Evolutionary conservation across 495 filamentous ascomycete species (phyloP), one percentile per base, ranked within the genome.

Genomic region (Usnea hakonensis): DNA sequence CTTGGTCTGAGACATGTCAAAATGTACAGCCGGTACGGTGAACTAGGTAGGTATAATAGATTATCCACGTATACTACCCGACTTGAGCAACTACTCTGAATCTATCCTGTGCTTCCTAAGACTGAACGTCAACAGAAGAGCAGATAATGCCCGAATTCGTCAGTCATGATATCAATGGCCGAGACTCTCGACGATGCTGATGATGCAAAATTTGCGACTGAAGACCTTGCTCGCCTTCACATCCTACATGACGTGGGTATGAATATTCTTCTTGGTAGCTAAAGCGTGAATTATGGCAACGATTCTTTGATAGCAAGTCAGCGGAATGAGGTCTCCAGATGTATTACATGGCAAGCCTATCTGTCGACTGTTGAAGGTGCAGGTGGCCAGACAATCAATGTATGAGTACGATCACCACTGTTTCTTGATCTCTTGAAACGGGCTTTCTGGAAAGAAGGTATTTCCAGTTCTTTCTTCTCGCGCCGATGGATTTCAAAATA

Each of bases 151-250:
- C 30, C 11, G 56, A 58, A 17, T 58, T 43, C 40, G 16, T 58
- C 35, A 10, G 9, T 36, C 38, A 5, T 58, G 30, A 46, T 28
- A 14, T 58, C 26, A 58, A 43, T 43, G 9, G 36, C 30, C 43
- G 21, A 58, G 16, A 58, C 56, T 54, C 23, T 62, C 33, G 14
- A 61, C 32, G 36, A 52, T 23, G 19, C 44, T 61, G 23, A 33
- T 61, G 40, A 19, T 10, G 41, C 63, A 50, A 53, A 65, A 65
- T 53, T 65, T 41, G 52, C 14, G 32, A 8, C 63, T 57, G 37
- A 65, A 65, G 52, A 50, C 46, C 64, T 65, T 32, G 54, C 60
- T 65, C n/a, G 40, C 50, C 17, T 43, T 53, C 13, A 65, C 37
- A 37, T 32, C 26, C 46, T 63, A 10, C 33, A 37, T 28, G 28